These are phyloP conservation scores for Fomitopsis pinicola DNA, from an alignment of 1,284 basidiomycete genomes.

Conservation along the genomic window DNA sequence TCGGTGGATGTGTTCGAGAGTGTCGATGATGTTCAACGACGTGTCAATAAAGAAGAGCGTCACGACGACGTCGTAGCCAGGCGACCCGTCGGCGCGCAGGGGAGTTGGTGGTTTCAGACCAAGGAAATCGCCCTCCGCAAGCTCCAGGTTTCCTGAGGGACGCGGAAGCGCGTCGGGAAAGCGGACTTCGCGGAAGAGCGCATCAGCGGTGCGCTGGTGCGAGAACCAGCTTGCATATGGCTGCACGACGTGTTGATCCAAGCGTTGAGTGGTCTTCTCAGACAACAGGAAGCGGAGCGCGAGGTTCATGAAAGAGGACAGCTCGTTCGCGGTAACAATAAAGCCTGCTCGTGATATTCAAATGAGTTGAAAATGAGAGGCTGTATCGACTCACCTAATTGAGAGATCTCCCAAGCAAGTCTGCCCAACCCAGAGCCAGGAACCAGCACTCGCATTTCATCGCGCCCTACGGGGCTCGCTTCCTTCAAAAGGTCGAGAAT, in stretches of 20 bases:
- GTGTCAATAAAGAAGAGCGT: constrained; percentile 74
- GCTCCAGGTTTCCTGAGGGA: constrained; percentile 31
- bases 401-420: constrained; percentile 62
- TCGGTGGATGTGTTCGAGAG: constrained; percentile 46
- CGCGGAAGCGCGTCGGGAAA: constrained; percentile 62
- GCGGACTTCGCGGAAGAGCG: constrained; percentile 44
- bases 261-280: constrained; percentile 32
- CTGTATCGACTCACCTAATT: constrained; percentile 38
- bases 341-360: constrained; percentile 35
- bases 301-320: constrained; percentile 62
- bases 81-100: not conserved
- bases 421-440: constrained; percentile 62
- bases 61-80: constrained; percentile 52
- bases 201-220: constrained; percentile 49
- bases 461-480: constrained; percentile 23
- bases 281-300: constrained; percentile 55
- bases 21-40: constrained; percentile 52
- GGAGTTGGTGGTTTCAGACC: constrained; percentile 23
- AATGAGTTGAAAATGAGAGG: not conserved
- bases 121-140: constrained; percentile 54
- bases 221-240: constrained; percentile 69
- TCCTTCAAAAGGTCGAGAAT: constrained; percentile 43
- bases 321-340: constrained; percentile 52
- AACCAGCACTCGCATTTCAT: constrained; percentile 43
- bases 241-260: constrained; percentile 46